Percentiles rank a stretch among this genome's conserved stretches.
phyloP scores from a whole-genome alignment of 2,329 filamentous ascomycete species.

The Pyricularia pennisetigena region DNA sequence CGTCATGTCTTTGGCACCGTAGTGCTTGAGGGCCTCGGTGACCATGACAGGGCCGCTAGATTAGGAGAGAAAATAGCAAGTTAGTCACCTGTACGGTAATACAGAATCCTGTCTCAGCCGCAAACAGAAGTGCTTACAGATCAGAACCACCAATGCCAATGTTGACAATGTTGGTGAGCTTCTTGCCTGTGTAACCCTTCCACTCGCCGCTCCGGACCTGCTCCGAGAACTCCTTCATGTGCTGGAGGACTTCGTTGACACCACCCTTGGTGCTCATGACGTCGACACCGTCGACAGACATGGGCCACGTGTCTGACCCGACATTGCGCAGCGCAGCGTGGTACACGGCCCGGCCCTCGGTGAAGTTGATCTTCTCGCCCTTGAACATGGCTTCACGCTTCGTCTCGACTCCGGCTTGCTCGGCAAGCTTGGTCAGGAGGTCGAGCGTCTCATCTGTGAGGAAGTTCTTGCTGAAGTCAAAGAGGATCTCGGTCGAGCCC shows the following conservation, averaged over 20 bases:
- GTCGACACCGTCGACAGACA: constrained; percentile 81
- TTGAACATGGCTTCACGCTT: constrained; percentile 96
- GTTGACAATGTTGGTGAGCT: constrained; percentile 93
- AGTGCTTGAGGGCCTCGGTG: constrained; percentile 92
- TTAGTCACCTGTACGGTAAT: not conserved
- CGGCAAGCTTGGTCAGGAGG: constrained; percentile 79
- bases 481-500: constrained; percentile 70
- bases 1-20: constrained; percentile 75
- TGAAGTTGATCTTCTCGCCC: constrained; percentile 99
- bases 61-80: not conserved
- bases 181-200: constrained; percentile 97
- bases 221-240: constrained; percentile 98
- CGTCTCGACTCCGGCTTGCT: constrained; percentile 84
- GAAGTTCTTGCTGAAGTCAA: constrained; percentile 99
- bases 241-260: constrained; percentile 81
- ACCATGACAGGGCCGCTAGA: constrained; percentile 93
- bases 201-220: constrained; percentile 89
- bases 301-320: constrained; percentile 55
- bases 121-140: constrained; percentile 54
- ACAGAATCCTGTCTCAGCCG: not conserved
- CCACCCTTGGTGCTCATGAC: constrained; percentile 85
- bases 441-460: constrained; percentile 84
- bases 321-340: constrained; percentile 91
- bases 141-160: constrained; percentile 97
- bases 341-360: constrained; percentile 91